Evolutionary conservation across 768 basidiomycete species (phyloP), one percentile per base, ranked within the genome.

Genomic region (Boletus reticulatus): DNA sequence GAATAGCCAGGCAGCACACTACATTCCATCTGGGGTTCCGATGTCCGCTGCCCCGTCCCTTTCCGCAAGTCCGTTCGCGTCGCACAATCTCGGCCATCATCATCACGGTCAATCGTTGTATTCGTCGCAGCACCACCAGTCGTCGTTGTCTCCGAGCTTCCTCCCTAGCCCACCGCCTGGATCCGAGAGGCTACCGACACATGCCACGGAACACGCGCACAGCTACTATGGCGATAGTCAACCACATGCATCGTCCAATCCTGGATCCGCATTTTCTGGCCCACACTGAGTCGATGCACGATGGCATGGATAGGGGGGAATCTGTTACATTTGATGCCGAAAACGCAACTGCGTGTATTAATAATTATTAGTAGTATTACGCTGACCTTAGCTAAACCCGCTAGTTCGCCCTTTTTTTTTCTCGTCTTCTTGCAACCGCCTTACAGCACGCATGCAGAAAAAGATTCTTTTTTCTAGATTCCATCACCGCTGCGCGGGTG

Each of bases 1-100:
- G 73, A 64, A 63, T 48, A 55, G 60, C 45, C 72, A 67, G 19
- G 59, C 60, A 11, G 61, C 62, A 6, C 67, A 69, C 49, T 71
- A 73, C 43, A 57, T 71, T 38, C 61, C 72, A 16, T 72, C 70
- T 34, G 70, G 72, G 4, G 74, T 82, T 20, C 81, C 84, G 10
- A 73, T 84, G 62, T 80, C 82, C 19, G 80, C 82, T 6, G 76
- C 81, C 0, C 73, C 81, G 20, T 75, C 82, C 48, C 67, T 83
- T 60, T 73, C 80, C 31, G 71, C 68, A 52, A 77, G 78, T 43
- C 64, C 66, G 16, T 71, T 62, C 29, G 60, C 52, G 17, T 70
- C 70, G 19, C 70, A 71, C 57, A 66, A 39, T 36, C 49, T 71
- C 24, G 58, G 55, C 42, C 70, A 64, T 19, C 70, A 64, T 19